phyloP scores from a whole-genome alignment of 2,329 filamentous ascomycete species.

The Phaeosphaeriaceae sp. region DNA sequence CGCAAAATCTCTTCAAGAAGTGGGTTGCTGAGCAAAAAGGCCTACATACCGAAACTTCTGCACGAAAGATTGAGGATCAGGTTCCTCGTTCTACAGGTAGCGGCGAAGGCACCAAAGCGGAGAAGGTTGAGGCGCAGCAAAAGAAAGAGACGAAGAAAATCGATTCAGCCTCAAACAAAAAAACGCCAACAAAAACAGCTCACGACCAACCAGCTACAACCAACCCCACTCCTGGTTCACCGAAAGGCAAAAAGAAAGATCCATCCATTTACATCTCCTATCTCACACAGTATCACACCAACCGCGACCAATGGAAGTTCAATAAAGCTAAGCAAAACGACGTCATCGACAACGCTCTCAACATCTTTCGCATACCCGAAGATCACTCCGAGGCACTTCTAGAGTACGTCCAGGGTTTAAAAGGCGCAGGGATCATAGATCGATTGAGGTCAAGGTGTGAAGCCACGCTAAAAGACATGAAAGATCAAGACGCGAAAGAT shows the following conservation, averaged over 20 bases:
- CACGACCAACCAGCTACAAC: neutral
- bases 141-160: constrained; percentile 22
- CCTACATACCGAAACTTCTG: constrained; percentile 26
- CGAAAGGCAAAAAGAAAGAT: constrained; percentile 51
- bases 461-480: constrained; percentile 63
- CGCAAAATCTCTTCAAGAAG: constrained; percentile 58
- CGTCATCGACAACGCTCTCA: constrained; percentile 82
- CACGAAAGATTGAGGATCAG: constrained; percentile 34
- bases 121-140: constrained; percentile 19
- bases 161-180: constrained; percentile 7
- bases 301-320: constrained; percentile 84
- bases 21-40: constrained; percentile 52
- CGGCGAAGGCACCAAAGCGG: neutral
- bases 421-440: constrained; percentile 72
- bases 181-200: constrained; percentile 3
- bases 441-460: constrained; percentile 71
- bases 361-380: constrained; percentile 72
- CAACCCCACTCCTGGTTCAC: neutral
- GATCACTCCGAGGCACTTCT: constrained; percentile 73
- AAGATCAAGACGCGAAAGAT: constrained; percentile 41
- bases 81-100: constrained; percentile 26
- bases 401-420: constrained; percentile 78
- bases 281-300: constrained; percentile 74
- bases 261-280: constrained; percentile 75
- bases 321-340: constrained; percentile 91